phyloP scores from a whole-genome alignment of 371 early-diverging fungal species.

The Mortierella sp. region DNA sequence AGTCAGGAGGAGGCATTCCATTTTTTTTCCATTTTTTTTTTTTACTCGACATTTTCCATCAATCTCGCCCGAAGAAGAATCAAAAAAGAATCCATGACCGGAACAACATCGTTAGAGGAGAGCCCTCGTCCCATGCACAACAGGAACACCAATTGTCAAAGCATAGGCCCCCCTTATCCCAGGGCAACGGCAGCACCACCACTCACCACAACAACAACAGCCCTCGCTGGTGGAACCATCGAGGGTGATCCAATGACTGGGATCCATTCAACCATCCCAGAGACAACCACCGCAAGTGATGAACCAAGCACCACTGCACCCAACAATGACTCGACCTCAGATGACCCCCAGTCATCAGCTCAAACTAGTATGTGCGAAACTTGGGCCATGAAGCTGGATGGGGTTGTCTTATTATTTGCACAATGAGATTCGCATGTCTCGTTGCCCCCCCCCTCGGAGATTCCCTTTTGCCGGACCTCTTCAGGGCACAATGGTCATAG shows the following conservation, averaged over 20 bases:
- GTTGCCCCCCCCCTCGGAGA: too few relatives aligned
- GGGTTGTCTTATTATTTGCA: neutral
- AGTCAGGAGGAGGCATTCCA: neutral
- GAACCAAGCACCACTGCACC: neutral
- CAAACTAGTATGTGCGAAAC: neutral
- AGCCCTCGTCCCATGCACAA: too few relatives aligned
- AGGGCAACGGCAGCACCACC: constrained; percentile 5
- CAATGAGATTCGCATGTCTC: too few relatives aligned
- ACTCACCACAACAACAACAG: neutral
- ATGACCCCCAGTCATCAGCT: neutral
- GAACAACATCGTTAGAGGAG: neutral
- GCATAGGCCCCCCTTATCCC: too few relatives aligned
- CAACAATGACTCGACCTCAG: neutral
- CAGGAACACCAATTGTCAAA: too few relatives aligned
- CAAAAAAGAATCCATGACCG: neutral
- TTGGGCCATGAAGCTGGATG: neutral
- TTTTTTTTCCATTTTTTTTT: neutral
- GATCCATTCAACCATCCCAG: too few relatives aligned
- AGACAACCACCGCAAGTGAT: neutral
- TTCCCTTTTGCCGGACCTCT: too few relatives aligned
- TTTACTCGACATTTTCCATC: neutral
- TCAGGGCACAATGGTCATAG: too few relatives aligned
- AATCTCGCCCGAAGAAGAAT: neutral
- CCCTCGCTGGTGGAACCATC: neutral
- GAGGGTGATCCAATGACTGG: neutral